A percentile compares a stretch with the other conserved stretches of the same genome.
Evolutionary conservation across 371 early-diverging fungal species (phyloP).

Genomic region (Actinomucor elegans): DNA sequence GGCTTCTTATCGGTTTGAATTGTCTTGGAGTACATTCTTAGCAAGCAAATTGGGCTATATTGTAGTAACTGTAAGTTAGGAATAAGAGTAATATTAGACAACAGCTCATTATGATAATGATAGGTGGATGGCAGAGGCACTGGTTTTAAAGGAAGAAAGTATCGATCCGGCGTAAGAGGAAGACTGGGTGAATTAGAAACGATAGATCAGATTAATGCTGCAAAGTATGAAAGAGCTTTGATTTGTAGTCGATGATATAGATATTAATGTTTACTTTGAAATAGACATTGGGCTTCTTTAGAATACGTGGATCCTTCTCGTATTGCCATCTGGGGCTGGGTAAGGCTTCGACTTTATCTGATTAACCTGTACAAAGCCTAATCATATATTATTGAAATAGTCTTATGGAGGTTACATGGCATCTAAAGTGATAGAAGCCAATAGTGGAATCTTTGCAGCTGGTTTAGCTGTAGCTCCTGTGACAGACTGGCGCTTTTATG

Average conservation of each 20-base stretch:
- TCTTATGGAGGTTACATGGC: conserved; percentile 93
- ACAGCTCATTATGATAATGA: no score
- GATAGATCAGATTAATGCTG: conserved; percentile 85
- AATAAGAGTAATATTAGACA: no score
- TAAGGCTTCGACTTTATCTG: conserved; percentile 17
- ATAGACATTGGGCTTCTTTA: conserved; percentile 55
- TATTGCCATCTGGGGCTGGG: conserved; percentile 97
- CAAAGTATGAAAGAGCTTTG: no score
- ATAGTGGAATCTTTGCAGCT: conserved; percentile 73
- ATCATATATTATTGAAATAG: conserved; percentile 24
- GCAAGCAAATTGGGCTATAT: conserved; percentile 56
- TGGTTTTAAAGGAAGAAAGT: conserved; percentile 80
- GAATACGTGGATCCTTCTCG: conserved; percentile 76
- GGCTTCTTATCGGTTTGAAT: conserved; percentile 62
- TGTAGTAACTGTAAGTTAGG: conserved; percentile 36
- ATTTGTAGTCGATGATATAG: not conserved
- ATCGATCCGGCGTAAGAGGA: conserved; percentile 68
- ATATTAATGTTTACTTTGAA: no score
- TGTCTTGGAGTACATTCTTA: conserved; percentile 73
- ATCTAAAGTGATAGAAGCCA: conserved; percentile 79
- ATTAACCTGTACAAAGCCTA: no score
- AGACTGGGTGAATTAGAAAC: conserved; percentile 82
- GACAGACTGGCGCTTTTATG: conserved; percentile 85
- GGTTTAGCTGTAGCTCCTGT: conserved; percentile 96
- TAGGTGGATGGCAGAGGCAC: conserved; percentile 89